A percentile compares a stretch with the other conserved stretches of the same genome.
These are phyloP conservation scores for Zalaria sp. DNA, from an alignment of 2,329 filamentous ascomycete genomes.

Conservation along the genomic window DNA sequence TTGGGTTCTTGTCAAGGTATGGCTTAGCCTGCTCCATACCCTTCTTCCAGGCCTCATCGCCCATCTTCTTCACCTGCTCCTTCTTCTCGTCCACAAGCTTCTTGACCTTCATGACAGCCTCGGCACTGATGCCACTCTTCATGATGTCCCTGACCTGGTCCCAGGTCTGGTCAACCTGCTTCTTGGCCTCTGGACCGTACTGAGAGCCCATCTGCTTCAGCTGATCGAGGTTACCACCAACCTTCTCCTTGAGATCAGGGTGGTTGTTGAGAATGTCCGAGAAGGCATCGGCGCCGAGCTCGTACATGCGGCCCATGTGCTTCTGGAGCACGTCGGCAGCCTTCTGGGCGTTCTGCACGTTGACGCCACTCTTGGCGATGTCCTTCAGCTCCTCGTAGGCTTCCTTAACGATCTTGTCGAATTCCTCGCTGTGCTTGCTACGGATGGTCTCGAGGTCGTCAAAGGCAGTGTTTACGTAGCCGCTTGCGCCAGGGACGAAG, in stretches of 20 bases:
- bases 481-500: slow-evolving; percentile 56
- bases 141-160: slow-evolving; percentile 50
- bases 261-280: slow-evolving; percentile 59
- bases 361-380: slow-evolving; percentile 46
- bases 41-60: slow-evolving; percentile 60
- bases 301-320: slow-evolving; percentile 47
- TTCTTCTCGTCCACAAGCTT: slow-evolving; percentile 57
- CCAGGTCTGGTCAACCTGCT: slow-evolving; percentile 61
- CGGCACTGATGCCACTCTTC: slow-evolving; percentile 43
- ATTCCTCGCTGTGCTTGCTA: slow-evolving; percentile 53
- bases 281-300: slow-evolving; percentile 48
- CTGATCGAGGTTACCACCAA: slow-evolving; percentile 53
- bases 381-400: slow-evolving; percentile 54
- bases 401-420: slow-evolving; percentile 52
- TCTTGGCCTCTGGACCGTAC: slow-evolving; percentile 63
- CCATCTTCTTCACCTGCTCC: slow-evolving; percentile 50
- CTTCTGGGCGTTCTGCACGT: slow-evolving; percentile 46
- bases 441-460: slow-evolving; percentile 56
- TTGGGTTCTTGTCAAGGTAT: slow-evolving; percentile 61
- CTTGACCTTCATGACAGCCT: slow-evolving; percentile 40
- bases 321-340: slow-evolving; percentile 37
- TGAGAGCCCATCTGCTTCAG: slow-evolving; percentile 55
- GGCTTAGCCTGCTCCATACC: slow-evolving; percentile 57
- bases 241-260: slow-evolving; percentile 56
- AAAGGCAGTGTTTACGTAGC: slow-evolving; percentile 56